Evolutionary conservation across 306 rosid genomes (phyloP).

Genomic region (Arachis stenosperma): DNA sequence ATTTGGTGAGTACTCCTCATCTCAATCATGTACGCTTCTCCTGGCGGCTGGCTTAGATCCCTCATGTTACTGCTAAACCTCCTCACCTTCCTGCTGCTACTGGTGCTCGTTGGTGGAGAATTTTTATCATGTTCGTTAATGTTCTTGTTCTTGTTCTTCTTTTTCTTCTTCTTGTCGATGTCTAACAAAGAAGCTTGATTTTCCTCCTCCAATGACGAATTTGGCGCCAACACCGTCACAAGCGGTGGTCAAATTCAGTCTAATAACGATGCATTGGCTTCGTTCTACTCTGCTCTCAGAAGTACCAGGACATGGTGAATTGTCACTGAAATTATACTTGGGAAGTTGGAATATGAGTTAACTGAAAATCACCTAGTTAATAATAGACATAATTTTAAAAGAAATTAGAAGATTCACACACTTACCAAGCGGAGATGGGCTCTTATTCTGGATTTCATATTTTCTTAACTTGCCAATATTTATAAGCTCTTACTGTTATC

Average conservation of each 20-base stretch:
- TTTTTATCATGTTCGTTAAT: too few species aligned
- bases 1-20: too few species aligned
- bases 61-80: too few species aligned
- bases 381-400: neutral
- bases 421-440: neutral
- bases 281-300: constrained; percentile 62
- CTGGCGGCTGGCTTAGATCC: too few species aligned
- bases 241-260: constrained; percentile 42
- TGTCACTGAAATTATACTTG: constrained; percentile 38
- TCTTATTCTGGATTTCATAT: neutral
- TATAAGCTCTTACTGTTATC: neutral
- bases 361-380: neutral
- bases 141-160: too few species aligned
- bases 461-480: neutral
- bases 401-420: neutral
- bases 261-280: constrained; percentile 35
- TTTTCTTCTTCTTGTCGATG: too few species aligned
- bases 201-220: constrained; percentile 46
- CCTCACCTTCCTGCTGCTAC: too few species aligned
- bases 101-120: too few species aligned
- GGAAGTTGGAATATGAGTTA: neutral
- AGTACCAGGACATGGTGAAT: constrained; percentile 89
- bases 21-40: too few species aligned
- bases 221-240: constrained; percentile 32
- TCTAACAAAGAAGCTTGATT: constrained; percentile 45